phyloP scores from a whole-genome alignment of 2,329 filamentous ascomycete species.

The Colletotrichum incanum region DNA sequence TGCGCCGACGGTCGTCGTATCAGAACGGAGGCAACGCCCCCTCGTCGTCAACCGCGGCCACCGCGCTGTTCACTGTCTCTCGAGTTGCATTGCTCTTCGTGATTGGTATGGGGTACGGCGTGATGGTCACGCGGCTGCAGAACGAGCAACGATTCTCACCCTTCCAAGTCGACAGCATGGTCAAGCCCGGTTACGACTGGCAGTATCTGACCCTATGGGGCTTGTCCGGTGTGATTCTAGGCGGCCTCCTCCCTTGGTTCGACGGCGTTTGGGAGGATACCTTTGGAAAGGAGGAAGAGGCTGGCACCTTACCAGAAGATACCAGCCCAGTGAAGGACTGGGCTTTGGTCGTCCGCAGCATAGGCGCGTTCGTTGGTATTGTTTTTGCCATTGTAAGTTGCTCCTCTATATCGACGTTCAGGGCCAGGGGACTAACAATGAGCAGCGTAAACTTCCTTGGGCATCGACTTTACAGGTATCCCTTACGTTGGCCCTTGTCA shows the following conservation, averaged over 20 bases:
- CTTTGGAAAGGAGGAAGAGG: slow-evolving; percentile 56
- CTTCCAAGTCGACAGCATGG: slow-evolving; percentile 68
- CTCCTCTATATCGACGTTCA: not conserved
- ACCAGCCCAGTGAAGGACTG: slow-evolving; percentile 75
- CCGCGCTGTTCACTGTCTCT: slow-evolving; percentile 66
- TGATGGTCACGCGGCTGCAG: slow-evolving; percentile 85
- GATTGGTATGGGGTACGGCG: slow-evolving; percentile 87
- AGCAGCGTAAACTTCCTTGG: slow-evolving; percentile 90
- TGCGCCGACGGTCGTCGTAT: slow-evolving; percentile 55
- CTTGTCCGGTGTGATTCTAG: slow-evolving; percentile 81
- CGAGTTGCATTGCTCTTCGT: slow-evolving; percentile 79
- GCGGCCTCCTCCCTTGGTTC: slow-evolving; percentile 86
- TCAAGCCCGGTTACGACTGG: slow-evolving; percentile 67
- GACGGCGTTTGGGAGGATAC: slow-evolving; percentile 81
- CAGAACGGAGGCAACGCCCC: slow-evolving; percentile 49
- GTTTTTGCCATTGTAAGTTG: slow-evolving; percentile 81
- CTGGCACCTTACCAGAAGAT: slow-evolving; percentile 48
- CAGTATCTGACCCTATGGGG: slow-evolving; percentile 88
- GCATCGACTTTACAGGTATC: slow-evolving; percentile 95
- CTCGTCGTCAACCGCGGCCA: slow-evolving; percentile 49
- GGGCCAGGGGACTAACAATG: slow-evolving; percentile 20
- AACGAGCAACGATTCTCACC: slow-evolving; percentile 76
- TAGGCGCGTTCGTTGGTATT: slow-evolving; percentile 74
- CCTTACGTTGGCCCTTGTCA: slow-evolving; percentile 88
- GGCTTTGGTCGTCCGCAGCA: slow-evolving; percentile 74